A percentile compares a stretch with the other conserved stretches of the same genome.
Evolutionary conservation across 106 monocot genomes (phyloP).

Genomic region (Vanilla planifolia): DNA sequence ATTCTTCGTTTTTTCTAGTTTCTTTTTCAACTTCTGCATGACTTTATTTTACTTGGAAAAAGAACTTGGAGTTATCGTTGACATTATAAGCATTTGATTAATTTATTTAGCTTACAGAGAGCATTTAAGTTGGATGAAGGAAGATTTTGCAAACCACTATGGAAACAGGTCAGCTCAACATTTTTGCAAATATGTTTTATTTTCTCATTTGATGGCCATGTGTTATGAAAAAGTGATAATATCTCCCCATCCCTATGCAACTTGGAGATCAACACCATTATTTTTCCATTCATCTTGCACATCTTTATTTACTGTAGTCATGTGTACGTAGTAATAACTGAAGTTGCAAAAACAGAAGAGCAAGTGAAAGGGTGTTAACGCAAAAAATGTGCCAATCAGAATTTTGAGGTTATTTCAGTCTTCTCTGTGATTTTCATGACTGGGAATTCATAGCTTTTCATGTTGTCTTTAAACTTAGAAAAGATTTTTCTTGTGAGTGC

Average conservation of each 20-base stretch:
- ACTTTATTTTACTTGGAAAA: not conserved
- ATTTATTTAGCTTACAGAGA: slow-evolving; percentile 66
- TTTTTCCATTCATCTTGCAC: not conserved
- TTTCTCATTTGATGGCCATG: not conserved
- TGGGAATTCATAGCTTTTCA: not conserved
- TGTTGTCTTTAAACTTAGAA: too few species aligned
- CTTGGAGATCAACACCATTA: not conserved
- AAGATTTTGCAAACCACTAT: slow-evolving; percentile 62
- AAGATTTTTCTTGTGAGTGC: too few species aligned
- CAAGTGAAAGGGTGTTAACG: not conserved
- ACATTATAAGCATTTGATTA: not conserved
- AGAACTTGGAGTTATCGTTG: too few species aligned
- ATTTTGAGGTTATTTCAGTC: not conserved
- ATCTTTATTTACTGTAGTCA: not conserved
- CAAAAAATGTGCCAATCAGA: not conserved
- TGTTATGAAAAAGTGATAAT: not conserved
- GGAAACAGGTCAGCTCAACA: slow-evolving; percentile 73
- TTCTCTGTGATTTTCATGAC: not conserved
- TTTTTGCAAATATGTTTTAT: not conserved
- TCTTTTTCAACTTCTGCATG: not conserved
- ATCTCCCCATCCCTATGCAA: not conserved
- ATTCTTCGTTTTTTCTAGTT: not conserved
- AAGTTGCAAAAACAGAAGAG: too few species aligned
- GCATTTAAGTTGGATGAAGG: slow-evolving; percentile 46
- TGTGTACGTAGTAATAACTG: not conserved